phyloP scores from a whole-genome alignment of 2,329 filamentous ascomycete genomes.

The Xylaria arbuscula region DNA sequence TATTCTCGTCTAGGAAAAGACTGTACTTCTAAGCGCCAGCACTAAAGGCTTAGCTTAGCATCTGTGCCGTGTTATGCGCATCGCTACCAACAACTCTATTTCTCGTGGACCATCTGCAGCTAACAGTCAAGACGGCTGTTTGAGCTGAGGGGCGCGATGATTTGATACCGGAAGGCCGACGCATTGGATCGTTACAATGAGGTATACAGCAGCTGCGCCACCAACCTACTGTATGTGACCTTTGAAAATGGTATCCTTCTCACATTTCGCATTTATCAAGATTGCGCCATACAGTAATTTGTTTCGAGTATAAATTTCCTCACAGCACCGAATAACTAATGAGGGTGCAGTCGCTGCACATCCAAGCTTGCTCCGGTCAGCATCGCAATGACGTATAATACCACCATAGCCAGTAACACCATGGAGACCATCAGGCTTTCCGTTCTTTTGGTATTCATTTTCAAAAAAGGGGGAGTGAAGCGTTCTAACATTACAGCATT shows the following conservation, averaged over 20 bases:
- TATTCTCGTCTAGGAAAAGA: background rate
- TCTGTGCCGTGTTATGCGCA: background rate
- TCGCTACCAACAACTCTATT: background rate
- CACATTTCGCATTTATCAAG: background rate
- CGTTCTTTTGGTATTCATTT: background rate
- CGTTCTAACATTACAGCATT: no score
- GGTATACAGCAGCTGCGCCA: background rate
- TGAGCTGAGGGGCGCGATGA: background rate
- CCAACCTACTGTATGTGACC: background rate
- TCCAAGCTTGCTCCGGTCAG: background rate
- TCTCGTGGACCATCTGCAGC: background rate
- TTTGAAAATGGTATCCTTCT: background rate
- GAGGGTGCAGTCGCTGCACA: background rate
- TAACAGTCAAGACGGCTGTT: background rate
- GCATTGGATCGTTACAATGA: background rate
- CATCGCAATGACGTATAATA: background rate
- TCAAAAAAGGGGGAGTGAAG: no score
- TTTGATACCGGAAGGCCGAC: no score
- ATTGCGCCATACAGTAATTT: background rate
- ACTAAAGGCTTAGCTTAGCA: background rate
- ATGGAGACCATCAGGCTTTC: no score
- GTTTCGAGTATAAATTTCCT: no score
- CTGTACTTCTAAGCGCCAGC: slow-evolving; percentile 2
- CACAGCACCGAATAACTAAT: background rate
- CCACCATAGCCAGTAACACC: background rate